phyloP scores from a whole-genome alignment of 2,329 filamentous ascomycete genomes.

The Sphaerulina vaccinii region DNA sequence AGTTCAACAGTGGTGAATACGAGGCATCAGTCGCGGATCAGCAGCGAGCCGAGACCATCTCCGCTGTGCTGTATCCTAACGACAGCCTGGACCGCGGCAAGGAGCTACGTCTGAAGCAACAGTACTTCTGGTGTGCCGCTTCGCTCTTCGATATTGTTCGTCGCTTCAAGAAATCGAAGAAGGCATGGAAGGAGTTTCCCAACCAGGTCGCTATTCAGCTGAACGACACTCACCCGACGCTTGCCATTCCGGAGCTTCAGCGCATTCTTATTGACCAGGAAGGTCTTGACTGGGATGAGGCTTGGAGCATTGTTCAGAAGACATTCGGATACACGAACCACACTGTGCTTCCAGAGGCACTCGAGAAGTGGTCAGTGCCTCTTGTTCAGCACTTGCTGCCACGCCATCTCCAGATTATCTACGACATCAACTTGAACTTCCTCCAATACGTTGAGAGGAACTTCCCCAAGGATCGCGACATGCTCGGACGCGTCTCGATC shows the following conservation, averaged over 20 bases:
- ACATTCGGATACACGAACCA: slow-evolving; percentile 97
- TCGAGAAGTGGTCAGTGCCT: slow-evolving; percentile 98
- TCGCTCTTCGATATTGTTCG: slow-evolving; percentile 95
- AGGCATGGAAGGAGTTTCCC: slow-evolving; percentile 86
- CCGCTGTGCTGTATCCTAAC: slow-evolving; percentile 93
- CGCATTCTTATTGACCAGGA: slow-evolving; percentile 88
- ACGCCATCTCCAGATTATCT: slow-evolving; percentile 85
- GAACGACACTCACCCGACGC: slow-evolving; percentile 94
- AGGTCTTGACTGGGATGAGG: slow-evolving; percentile 87
- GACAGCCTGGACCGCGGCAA: slow-evolving; percentile 96
- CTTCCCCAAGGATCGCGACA: slow-evolving; percentile 85
- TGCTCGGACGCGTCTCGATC: slow-evolving; percentile 86
- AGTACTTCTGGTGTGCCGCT: slow-evolving; percentile 99
- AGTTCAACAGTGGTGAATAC: slow-evolving; percentile 98
- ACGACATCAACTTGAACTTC: slow-evolving; percentile 96
- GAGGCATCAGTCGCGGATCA: slow-evolving; percentile 98
- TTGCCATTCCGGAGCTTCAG: slow-evolving; percentile 93
- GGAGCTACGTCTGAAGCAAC: slow-evolving; percentile 95
- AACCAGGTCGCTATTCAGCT: slow-evolving; percentile 96
- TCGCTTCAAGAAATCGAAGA: slow-evolving; percentile 95
- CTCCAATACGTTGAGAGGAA: slow-evolving; percentile 84
- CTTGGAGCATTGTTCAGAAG: slow-evolving; percentile 69
- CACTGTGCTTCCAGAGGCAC: slow-evolving; percentile 90
- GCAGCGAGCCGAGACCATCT: slow-evolving; percentile 98
- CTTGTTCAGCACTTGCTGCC: slow-evolving; percentile 89